Evolutionary conservation across 2,329 filamentous ascomycete species (phyloP), one percentile per base, ranked within the genome.

Genomic region (Zasmidium cellare): DNA sequence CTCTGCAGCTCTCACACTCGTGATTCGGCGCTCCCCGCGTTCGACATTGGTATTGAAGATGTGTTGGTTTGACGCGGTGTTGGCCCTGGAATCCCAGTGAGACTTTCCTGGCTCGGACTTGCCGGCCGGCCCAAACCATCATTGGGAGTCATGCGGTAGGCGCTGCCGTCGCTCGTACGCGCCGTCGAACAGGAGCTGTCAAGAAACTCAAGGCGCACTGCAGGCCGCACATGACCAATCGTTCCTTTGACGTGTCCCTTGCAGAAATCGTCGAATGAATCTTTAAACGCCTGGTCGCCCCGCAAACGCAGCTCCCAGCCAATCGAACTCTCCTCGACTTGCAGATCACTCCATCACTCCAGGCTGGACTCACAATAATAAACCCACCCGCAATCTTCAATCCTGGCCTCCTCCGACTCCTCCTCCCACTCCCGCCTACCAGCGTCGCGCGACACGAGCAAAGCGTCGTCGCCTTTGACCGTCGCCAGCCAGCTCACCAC

Each of bases 401-500:
- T 41, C 35, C 35, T 41, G 62, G 64, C 65, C 44, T 56, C 65
- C 55, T 49, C 55, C 56, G 56, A 53, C 47, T 54, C 61, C 55
- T 31, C 57, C 62, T 31, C 45, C 47, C 47, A 38, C 55, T 35
- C 52, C 35, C 60, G 50, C 12, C 53, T 45, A 49, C 38, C 53
- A 46, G 58, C 53, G 44, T 51, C 19, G 25, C 53, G 54, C 50
- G 46, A 51, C n/a, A 56, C 54, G 38, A 53, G 44, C 22, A 18
- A 28, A n/a, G 52, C 45, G 45, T 55, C 55, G 22, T 60, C 62
- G 22, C 55, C 61, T 12, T 49, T 60, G 53, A 60, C 55, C 28
- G 38, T 59, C 47, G 61, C 59, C 51, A 53, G 46, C 38, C 73
- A 78, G 63, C 72, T 82, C 62, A 80, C 76, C 19, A 80, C 79